Percentiles rank a stretch among this genome's conserved stretches.
phyloP scores from a whole-genome alignment of 352 stramenopile genomes.

The Phytophthora kernoviae region DNA sequence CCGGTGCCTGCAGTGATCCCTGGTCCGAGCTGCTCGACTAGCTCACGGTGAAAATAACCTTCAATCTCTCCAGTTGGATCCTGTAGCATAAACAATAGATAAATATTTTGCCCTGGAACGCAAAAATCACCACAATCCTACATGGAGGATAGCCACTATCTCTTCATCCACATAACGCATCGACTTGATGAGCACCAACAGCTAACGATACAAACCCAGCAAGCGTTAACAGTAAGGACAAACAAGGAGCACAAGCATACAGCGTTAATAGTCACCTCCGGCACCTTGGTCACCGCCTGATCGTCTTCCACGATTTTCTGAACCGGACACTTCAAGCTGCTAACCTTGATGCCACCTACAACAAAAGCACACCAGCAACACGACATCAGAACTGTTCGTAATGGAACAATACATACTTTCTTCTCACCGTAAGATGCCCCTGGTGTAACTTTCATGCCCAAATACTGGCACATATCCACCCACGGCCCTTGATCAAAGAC shows the following conservation, averaged over 20 bases:
- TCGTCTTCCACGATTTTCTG: slow-evolving; percentile 66
- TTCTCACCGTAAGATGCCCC: slow-evolving; percentile 71
- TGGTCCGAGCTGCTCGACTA: slow-evolving; percentile 73
- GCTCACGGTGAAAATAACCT: slow-evolving; percentile 81
- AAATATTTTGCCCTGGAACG: background rate
- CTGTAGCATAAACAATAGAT: slow-evolving; percentile 27
- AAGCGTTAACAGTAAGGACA: background rate
- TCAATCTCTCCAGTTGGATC: slow-evolving; percentile 80
- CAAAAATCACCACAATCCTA: slow-evolving; percentile 18
- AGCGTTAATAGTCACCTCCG: slow-evolving; percentile 35
- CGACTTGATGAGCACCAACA: slow-evolving; percentile 82
- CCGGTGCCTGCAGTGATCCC: slow-evolving; percentile 53
- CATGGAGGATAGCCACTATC: slow-evolving; percentile 78
- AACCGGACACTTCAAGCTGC: slow-evolving; percentile 62
- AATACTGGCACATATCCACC: slow-evolving; percentile 79
- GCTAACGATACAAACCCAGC: slow-evolving; percentile 22
- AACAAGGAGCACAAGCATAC: background rate
- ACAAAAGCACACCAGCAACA: slow-evolving; percentile 1
- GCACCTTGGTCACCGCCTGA: slow-evolving; percentile 56
- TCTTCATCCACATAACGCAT: slow-evolving; percentile 85
- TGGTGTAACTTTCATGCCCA: slow-evolving; percentile 47
- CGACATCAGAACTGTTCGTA: background rate
- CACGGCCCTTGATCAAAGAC: slow-evolving; percentile 83
- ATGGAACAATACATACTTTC: background rate
- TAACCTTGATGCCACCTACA: slow-evolving; percentile 71